These are phyloP conservation scores for Russula sp. DNA, from an alignment of 768 basidiomycete genomes.

Conservation along the genomic window DNA sequence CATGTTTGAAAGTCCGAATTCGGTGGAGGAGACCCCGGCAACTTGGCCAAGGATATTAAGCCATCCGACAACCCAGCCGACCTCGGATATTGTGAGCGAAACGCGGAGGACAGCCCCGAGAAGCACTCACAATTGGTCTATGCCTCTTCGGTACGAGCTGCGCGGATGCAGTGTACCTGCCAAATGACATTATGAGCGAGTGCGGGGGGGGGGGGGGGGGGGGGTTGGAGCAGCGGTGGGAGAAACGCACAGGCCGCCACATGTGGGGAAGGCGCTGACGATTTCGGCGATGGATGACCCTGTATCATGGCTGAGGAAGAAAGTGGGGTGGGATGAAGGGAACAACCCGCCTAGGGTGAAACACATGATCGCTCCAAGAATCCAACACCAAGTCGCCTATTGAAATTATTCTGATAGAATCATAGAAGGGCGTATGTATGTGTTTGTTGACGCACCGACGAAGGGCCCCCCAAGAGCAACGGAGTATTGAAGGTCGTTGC, in stretches of 20 bases:
- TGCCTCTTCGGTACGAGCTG: conserved; percentile 56
- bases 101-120: background rate
- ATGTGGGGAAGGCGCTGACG: conserved; percentile 68
- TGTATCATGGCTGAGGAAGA: conserved; percentile 6
- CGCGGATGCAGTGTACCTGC: conserved; percentile 75
- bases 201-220: background rate
- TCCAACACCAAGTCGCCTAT: conserved; percentile 67
- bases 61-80: conserved; percentile 79
- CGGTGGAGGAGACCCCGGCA: conserved; percentile 79
- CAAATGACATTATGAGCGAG: background rate
- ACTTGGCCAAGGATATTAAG: conserved; percentile 80
- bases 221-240: background rate
- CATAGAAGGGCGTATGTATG: background rate
- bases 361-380: conserved; percentile 63
- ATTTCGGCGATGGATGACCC: conserved; percentile 68
- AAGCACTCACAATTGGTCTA: conserved; percentile 47
- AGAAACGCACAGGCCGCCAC: conserved; percentile 54
- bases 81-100: conserved; percentile 27
- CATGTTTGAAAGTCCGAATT: conserved; percentile 76
- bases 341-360: conserved; percentile 47
- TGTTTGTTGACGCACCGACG: conserved; percentile 40
- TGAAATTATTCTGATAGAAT: background rate
- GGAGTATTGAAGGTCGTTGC: conserved; percentile 77
- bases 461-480: conserved; percentile 57
- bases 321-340: background rate